Percentiles rank a stretch among this genome's conserved stretches.
Evolutionary conservation across 805 yeast species (phyloP).

Genomic region (Kodamaea neixiangensis): DNA sequence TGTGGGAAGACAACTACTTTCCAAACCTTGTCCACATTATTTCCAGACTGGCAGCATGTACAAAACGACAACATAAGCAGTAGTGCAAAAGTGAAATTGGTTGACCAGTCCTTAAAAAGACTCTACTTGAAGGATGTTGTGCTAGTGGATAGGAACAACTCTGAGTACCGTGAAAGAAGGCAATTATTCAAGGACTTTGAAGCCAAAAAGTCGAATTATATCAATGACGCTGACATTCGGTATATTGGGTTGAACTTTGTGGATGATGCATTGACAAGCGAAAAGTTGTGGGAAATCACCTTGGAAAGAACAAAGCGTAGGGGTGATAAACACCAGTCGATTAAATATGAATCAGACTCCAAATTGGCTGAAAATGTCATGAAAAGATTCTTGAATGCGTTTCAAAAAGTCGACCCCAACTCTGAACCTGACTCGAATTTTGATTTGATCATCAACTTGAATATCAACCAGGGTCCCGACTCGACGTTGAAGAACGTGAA

Average conservation of each 20-base stretch:
- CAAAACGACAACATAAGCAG: conserved; percentile 76
- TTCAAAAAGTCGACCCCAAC: conserved; percentile 54
- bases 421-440: conserved; percentile 65
- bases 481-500: conserved; percentile 20
- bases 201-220: conserved; percentile 19
- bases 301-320: conserved; percentile 59
- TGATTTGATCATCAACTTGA: conserved; percentile 63
- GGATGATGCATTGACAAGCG: conserved; percentile 21
- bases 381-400: conserved; percentile 71
- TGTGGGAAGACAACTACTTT: conserved; percentile 93
- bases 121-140: conserved; percentile 48
- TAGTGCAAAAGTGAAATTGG: conserved; percentile 50
- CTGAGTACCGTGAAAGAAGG: conserved; percentile 64
- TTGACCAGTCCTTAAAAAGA: conserved; percentile 43
- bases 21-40: conserved; percentile 55
- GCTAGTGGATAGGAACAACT: conserved; percentile 83
- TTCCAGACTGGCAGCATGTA: conserved; percentile 59
- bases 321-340: conserved; percentile 89
- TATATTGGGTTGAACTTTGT: conserved; percentile 72
- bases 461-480: conserved; percentile 28
- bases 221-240: conserved; percentile 38
- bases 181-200: conserved; percentile 61
- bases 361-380: conserved; percentile 60
- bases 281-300: conserved; percentile 53
- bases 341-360: conserved; percentile 54